A percentile compares a stretch with the other conserved stretches of the same genome.
These are phyloP conservation scores for Starmerella khaoyaiensis DNA, from an alignment of 805 yeast genomes.

Conservation along the genomic window DNA sequence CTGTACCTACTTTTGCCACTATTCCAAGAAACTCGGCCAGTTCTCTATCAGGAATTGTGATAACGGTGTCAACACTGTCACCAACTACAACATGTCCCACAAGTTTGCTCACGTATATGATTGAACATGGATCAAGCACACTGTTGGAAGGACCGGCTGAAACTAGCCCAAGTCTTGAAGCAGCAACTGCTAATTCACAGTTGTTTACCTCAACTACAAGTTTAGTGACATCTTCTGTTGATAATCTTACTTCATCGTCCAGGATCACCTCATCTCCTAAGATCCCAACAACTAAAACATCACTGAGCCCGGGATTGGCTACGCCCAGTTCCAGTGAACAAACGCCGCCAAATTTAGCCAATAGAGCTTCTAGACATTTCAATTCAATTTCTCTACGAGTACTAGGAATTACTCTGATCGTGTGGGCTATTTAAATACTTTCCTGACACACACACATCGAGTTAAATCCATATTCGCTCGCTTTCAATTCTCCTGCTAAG, in stretches of 20 bases:
- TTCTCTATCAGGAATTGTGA: slow-evolving; percentile 8
- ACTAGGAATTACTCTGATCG: too few species aligned
- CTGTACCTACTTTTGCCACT: slow-evolving; percentile 3
- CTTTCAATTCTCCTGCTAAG: too few species aligned
- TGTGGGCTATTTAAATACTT: too few species aligned
- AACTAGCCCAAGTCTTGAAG: slow-evolving; percentile 4
- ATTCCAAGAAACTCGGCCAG: slow-evolving; percentile 2
- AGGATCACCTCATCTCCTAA: too few species aligned
- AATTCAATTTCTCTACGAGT: too few species aligned
- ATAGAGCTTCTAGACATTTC: too few species aligned
- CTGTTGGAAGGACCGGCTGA: slow-evolving; percentile 9
- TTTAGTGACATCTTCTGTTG: too few species aligned
- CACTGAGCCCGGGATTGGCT: neutral
- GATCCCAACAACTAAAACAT: too few species aligned
- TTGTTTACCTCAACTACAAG: neutral
- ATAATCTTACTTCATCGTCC: too few species aligned
- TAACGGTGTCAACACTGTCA: slow-evolving; percentile 13
- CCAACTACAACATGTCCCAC: slow-evolving; percentile 16
- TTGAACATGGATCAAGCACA: slow-evolving; percentile 12
- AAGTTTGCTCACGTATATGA: slow-evolving; percentile 12
- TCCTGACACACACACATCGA: too few species aligned
- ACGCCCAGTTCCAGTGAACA: neutral
- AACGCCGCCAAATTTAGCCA: neutral
- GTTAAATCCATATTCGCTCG: too few species aligned
- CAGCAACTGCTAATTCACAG: slow-evolving; percentile 12